A percentile compares a stretch with the other conserved stretches of the same genome.
Evolutionary conservation across 768 basidiomycete species (phyloP).

Genomic region (Crucibulum laeve): DNA sequence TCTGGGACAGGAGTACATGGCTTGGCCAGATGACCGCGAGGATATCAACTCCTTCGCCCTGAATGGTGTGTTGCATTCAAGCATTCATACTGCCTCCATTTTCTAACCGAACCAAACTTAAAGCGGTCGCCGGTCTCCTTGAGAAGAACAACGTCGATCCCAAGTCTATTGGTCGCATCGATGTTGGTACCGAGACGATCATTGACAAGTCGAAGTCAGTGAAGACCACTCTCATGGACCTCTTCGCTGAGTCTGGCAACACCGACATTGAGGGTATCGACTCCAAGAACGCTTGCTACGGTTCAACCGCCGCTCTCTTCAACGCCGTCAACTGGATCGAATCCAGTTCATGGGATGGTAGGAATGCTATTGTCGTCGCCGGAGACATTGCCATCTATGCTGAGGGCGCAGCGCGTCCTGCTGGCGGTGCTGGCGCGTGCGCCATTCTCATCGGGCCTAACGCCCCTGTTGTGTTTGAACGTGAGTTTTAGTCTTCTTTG

Average conservation of each 20-base stretch:
- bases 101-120: constrained; percentile 6
- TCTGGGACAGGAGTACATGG: constrained; percentile 97
- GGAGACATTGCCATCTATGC: constrained; percentile 99
- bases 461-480: constrained; percentile 91
- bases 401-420: constrained; percentile 91
- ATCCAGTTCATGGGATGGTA: constrained; percentile 93
- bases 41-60: constrained; percentile 98
- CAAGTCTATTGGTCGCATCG: constrained; percentile 92
- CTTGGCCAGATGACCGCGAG: constrained; percentile 97
- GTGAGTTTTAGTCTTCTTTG: constrained; percentile 48
- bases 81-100: neutral
- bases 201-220: constrained; percentile 99
- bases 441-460: constrained; percentile 96
- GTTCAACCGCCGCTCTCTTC: constrained; percentile 97
- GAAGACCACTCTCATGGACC: constrained; percentile 98
- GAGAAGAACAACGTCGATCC: constrained; percentile 96
- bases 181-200: constrained; percentile 98
- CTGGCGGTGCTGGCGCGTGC: constrained; percentile 93
- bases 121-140: constrained; percentile 86
- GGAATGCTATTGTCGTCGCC: constrained; percentile 93
- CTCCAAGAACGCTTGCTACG: constrained; percentile 99
- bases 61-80: constrained; percentile 57
- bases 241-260: constrained; percentile 91
- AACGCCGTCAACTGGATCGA: constrained; percentile 99
- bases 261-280: constrained; percentile 98